Conservation (phyloP, 2,329 filamentous ascomycete genomes). For the Fusarium paranaense region DNA sequence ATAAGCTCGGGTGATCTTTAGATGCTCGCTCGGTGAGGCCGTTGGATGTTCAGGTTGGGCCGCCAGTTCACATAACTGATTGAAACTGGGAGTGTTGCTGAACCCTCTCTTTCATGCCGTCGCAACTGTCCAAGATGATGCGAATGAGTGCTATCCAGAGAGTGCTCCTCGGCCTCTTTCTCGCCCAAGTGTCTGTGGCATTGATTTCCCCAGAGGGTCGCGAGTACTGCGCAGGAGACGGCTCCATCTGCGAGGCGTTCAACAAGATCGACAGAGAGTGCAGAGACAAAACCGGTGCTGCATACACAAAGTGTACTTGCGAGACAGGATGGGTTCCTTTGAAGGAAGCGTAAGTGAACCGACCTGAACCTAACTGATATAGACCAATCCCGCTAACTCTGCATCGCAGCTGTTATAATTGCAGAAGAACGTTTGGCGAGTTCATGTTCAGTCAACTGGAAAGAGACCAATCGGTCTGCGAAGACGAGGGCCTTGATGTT, state of each 20-base stretch:
- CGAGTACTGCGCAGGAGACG: conserved; percentile 28
- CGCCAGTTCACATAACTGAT: neutral
- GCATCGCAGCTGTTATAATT: conserved; percentile 18
- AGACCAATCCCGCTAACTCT: neutral
- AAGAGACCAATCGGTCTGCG: conserved; percentile 4
- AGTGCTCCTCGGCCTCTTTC: conserved; percentile 8
- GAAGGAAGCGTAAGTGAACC: conserved; percentile 19
- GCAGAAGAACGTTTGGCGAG: conserved; percentile 15
- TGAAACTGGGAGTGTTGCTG: neutral
- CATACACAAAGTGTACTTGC: conserved; percentile 24
- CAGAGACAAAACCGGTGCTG: conserved; percentile 18
- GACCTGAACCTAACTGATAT: neutral
- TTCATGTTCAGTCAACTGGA: neutral
- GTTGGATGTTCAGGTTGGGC: neutral
- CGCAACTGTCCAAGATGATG: neutral
- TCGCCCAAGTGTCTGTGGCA: conserved; percentile 6
- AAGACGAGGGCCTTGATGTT: conserved; percentile 5
- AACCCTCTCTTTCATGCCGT: neutral
- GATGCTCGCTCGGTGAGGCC: neutral
- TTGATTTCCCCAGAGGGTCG: conserved; percentile 16
- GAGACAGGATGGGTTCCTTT: conserved; percentile 25
- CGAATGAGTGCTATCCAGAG: neutral
- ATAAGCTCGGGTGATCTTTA: neutral
- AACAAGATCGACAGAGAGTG: conserved; percentile 17
- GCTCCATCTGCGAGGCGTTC: conserved; percentile 28